Percentiles rank a stretch among this genome's conserved stretches.
Conservation (phyloP, 495 filamentous ascomycete species). For the Penicillium bialowiezense region DNA sequence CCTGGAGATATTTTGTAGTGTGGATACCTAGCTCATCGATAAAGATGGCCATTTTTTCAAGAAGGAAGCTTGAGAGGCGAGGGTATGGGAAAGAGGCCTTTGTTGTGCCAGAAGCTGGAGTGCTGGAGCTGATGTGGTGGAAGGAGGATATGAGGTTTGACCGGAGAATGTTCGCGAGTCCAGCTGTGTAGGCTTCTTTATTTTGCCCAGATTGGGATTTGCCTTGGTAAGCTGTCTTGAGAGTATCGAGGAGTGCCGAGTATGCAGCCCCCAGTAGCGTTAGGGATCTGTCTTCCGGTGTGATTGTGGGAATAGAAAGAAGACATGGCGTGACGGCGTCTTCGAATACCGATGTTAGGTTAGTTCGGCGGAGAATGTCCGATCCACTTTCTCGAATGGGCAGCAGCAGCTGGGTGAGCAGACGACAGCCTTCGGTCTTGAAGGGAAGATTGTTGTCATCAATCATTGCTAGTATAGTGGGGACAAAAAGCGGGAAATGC, state of each 20-base stretch:
- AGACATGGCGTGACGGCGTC: conserved; percentile 73
- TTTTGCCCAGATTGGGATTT: conserved; percentile 10
- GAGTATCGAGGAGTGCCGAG: conserved; percentile 59
- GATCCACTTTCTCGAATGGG: conserved; percentile 48
- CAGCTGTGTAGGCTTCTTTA: conserved; percentile 17
- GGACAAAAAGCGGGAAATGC: conserved; percentile 80
- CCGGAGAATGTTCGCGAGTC: conserved; percentile 32
- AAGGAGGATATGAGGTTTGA: conserved; percentile 46
- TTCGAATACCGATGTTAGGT: conserved; percentile 75
- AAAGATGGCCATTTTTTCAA: conserved; percentile 52
- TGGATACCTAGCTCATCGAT: conserved; percentile 63
- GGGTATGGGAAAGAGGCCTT: conserved; percentile 49
- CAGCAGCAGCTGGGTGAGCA: conserved; percentile 60
- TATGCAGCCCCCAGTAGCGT: conserved; percentile 64
- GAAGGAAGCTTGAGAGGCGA: conserved; percentile 50
- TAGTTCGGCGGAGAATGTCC: conserved; percentile 63
- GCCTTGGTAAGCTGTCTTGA: conserved; percentile 37
- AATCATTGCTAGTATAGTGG: conserved; percentile 73
- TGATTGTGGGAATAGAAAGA: conserved; percentile 72
- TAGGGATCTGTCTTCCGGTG: conserved; percentile 69
- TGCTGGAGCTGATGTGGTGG: conserved; percentile 50
- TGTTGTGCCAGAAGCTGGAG: conserved; percentile 32
- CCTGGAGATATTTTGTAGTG: conserved; percentile 71
- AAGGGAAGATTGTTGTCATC: conserved; percentile 61
- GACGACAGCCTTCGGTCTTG: conserved; percentile 58